Conservation (phyloP, 495 filamentous ascomycete genomes). For the Xylaria grammica region DNA sequence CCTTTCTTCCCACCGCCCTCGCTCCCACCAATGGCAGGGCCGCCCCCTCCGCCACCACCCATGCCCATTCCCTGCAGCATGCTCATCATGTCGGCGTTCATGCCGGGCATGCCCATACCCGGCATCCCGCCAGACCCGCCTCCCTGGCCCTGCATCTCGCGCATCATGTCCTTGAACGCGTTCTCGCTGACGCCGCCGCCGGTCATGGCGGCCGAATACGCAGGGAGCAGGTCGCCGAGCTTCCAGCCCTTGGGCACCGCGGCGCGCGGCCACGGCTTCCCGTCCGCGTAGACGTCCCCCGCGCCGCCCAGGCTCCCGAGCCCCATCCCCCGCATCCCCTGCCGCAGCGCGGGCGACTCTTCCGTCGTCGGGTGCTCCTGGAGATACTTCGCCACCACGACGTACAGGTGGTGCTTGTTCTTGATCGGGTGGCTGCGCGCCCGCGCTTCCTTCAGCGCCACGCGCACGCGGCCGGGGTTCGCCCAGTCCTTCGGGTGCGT, state of each 20-base stretch:
- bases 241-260: slow-evolving; percentile 92
- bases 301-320: slow-evolving; percentile 60
- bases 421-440: slow-evolving; percentile 52
- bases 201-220: slow-evolving; percentile 85
- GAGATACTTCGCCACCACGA: slow-evolving; percentile 75
- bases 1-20: slow-evolving; percentile 43
- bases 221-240: slow-evolving; percentile 79
- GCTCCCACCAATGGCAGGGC: slow-evolving; percentile 30
- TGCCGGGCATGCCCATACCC: slow-evolving; percentile 48
- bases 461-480: slow-evolving; percentile 88
- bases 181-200: slow-evolving; percentile 96
- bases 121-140: slow-evolving; percentile 49
- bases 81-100: slow-evolving; percentile 49
- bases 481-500: slow-evolving; percentile 96
- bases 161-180: slow-evolving; percentile 97
- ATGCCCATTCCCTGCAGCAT: slow-evolving; percentile 45
- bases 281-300: slow-evolving; percentile 57
- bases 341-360: slow-evolving; percentile 66
- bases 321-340: slow-evolving; percentile 52
- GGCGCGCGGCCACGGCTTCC: slow-evolving; percentile 63
- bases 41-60: slow-evolving; percentile 31
- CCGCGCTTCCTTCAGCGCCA: slow-evolving; percentile 67
- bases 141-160: slow-evolving; percentile 76
- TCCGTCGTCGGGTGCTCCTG: slow-evolving; percentile 74
- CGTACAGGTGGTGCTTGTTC: slow-evolving; percentile 91